These are phyloP conservation scores for Lasiodiplodia sp. DNA, from an alignment of 2,329 filamentous ascomycete species.

Conservation along the genomic window DNA sequence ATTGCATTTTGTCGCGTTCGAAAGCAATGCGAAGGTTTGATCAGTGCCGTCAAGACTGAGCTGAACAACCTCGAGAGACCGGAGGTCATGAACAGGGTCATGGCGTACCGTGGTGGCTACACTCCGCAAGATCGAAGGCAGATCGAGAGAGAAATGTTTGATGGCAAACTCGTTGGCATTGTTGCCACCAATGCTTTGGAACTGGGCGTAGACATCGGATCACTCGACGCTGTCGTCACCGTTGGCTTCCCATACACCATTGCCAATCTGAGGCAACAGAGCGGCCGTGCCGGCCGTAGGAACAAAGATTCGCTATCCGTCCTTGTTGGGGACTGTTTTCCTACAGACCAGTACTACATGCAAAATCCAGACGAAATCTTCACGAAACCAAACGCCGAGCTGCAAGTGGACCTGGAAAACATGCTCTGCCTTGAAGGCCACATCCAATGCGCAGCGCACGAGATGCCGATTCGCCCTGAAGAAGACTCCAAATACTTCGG, in stretches of 20 bases:
- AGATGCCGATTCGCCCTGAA: conserved; percentile 86
- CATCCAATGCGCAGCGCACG: conserved; percentile 91
- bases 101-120: conserved; percentile 96
- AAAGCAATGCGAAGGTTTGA: conserved; percentile 85
- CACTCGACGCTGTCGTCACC: conserved; percentile 89
- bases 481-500: conserved; percentile 84
- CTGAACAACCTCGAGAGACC: conserved; percentile 74
- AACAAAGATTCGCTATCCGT: conserved; percentile 94
- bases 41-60: conserved; percentile 80
- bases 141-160: conserved; percentile 97
- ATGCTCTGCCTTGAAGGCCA: conserved; percentile 92
- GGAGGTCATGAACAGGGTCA: conserved; percentile 81
- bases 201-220: conserved; percentile 93
- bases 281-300: conserved; percentile 86
- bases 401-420: conserved; percentile 92
- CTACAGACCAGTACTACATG: conserved; percentile 97
- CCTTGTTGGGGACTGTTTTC: conserved; percentile 85
- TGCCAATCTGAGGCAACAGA: conserved; percentile 92
- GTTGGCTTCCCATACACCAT: conserved; percentile 97
- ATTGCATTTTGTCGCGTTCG: conserved; percentile 92
- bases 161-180: conserved; percentile 90
- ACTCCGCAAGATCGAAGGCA: conserved; percentile 86
- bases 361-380: conserved; percentile 93
- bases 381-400: conserved; percentile 84
- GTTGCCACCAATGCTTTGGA: conserved; percentile 93